Percentiles rank a stretch among this genome's conserved stretches.
phyloP scores from a whole-genome alignment of 345 rosid species.

The Citrus sp. region DNA sequence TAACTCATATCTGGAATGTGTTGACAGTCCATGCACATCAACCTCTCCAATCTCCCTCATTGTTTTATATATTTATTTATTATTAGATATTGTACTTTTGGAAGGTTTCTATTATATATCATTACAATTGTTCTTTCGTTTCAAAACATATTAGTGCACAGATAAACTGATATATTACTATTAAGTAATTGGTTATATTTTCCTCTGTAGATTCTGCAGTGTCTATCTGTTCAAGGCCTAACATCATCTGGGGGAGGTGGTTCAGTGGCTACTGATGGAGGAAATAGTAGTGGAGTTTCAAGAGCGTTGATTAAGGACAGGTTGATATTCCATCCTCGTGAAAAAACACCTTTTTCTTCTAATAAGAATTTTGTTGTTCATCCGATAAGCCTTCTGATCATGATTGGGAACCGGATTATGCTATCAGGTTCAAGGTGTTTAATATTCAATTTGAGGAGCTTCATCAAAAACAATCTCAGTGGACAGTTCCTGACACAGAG shows the following conservation, averaged over 20 bases:
- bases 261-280: constrained; percentile 55
- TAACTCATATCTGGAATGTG: background rate
- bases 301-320: constrained; percentile 88
- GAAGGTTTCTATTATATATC: background rate
- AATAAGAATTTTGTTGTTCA: background rate
- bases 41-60: background rate
- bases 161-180: background rate
- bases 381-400: constrained; percentile 2
- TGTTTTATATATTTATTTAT: background rate
- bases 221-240: constrained; percentile 80
- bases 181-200: constrained; percentile 13
- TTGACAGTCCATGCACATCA: background rate
- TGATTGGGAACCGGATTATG: constrained; percentile 13
- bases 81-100: background rate
- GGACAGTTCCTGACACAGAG: constrained; percentile 98
- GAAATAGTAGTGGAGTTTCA: constrained; percentile 93
- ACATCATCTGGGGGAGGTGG: constrained; percentile 95
- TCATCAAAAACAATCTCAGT: constrained; percentile 94
- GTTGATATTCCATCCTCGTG: constrained; percentile 24
- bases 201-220: constrained; percentile 69
- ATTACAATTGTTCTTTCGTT: background rate
- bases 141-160: background rate
- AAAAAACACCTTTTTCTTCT: background rate
- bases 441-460: constrained; percentile 94
- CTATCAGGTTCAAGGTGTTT: constrained; percentile 81